phyloP scores from a whole-genome alignment of 306 rosid genomes.

The Clitoria ternatea region DNA sequence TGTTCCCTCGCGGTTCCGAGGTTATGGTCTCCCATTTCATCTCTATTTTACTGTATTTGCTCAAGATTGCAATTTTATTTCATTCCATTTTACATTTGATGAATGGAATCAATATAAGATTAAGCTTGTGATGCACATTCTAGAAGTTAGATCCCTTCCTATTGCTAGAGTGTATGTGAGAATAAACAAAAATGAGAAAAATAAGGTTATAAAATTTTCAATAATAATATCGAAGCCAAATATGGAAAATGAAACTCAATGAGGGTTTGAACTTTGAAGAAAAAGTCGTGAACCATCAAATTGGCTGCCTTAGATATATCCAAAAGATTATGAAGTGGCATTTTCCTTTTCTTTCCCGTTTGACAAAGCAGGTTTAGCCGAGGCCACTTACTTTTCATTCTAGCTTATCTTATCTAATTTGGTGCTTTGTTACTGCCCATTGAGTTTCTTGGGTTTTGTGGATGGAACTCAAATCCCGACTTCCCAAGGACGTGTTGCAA shows the following conservation, averaged over 20 bases:
- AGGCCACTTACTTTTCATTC: conserved; percentile 25
- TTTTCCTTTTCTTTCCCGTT: conserved; percentile 50
- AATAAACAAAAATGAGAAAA: too few species aligned
- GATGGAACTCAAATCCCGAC: conserved; percentile 43
- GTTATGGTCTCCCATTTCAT: too few species aligned
- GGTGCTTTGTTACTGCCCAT: conserved; percentile 29
- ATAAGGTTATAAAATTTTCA: too few species aligned
- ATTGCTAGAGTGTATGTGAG: too few species aligned
- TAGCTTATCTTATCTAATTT: conserved; percentile 30
- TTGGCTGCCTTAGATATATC: neutral
- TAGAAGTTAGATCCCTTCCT: too few species aligned
- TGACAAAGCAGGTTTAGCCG: conserved; percentile 29
- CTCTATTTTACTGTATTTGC: too few species aligned
- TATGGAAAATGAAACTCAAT: conserved; percentile 5
- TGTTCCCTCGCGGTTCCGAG: too few species aligned
- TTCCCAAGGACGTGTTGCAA: conserved; percentile 89
- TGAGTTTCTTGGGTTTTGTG: conserved; percentile 43
- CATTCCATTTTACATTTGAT: too few species aligned
- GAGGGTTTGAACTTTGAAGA: neutral
- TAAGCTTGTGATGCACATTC: too few species aligned
- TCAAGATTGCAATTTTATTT: too few species aligned
- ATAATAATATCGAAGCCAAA: too few species aligned
- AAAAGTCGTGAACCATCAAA: conserved; percentile 13
- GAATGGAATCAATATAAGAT: too few species aligned
- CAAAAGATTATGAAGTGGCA: conserved; percentile 5